Evolutionary conservation across 2,329 filamentous ascomycete species (phyloP).

Genomic region (Botrytis tulipae): DNA sequence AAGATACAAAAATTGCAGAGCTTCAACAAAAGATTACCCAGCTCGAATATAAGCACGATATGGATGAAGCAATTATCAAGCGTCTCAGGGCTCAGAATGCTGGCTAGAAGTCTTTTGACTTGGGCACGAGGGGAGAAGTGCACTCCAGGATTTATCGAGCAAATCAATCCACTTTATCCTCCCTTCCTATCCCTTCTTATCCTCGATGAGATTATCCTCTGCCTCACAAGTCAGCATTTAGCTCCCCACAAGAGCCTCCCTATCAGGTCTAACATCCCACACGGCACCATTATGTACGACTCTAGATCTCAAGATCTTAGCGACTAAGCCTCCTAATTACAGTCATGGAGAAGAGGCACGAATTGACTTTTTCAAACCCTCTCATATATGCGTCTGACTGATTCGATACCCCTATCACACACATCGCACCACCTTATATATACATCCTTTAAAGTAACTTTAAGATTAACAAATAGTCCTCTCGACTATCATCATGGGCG

Average conservation of each 20-base stretch:
- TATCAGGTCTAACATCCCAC: background rate
- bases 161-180: background rate
- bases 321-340: background rate
- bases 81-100: constrained; percentile 25
- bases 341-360: background rate
- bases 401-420: background rate
- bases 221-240: background rate
- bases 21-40: constrained; percentile 62
- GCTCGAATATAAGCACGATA: constrained; percentile 55
- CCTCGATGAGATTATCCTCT: background rate
- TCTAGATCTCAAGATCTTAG: background rate
- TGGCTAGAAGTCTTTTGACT: background rate
- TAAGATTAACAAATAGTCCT: background rate
- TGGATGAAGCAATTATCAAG: constrained; percentile 47
- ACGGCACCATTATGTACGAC: background rate
- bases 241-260: background rate
- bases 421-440: background rate
- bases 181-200: background rate
- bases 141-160: too few species aligned
- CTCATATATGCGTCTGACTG: background rate
- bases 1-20: constrained; percentile 63
- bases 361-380: background rate
- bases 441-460: background rate
- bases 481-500: background rate
- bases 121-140: background rate